Evolutionary conservation across 2,329 filamentous ascomycete genomes (phyloP), one percentile per base, ranked within the genome.

Genomic region (Alternaria ventricosa): DNA sequence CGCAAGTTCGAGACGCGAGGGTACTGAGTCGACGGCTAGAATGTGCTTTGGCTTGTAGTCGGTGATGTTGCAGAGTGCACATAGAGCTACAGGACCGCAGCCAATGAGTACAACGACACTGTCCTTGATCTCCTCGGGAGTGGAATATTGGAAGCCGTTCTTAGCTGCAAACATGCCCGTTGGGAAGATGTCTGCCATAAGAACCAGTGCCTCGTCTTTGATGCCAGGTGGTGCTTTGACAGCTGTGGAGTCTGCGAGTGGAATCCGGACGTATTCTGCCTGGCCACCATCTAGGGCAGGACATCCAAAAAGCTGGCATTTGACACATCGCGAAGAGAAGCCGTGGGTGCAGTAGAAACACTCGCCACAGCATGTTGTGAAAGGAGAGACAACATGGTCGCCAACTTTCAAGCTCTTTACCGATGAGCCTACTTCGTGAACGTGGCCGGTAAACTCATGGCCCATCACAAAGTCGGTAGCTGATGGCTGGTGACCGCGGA

Each of bases 111-210:
- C 91, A 0, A 93, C 89, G 0, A 90, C 92, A 63, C 89, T 87
- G 50, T 92, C 87, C 18, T 84, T 80, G 55, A 90, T 87, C 60
- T 89, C 84, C 64, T 88, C 85, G 13, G 75, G 73, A 13, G 81
- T 84, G 43, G 90, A 84, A 74, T 90, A 82, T 61, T 87, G 87
- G 78, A 97, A 90, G 7, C 89, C 94, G 74, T 93, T 96, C 61
- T 87, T 86, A 5, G 92, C 92, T 7, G 92, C 94, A 71, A 94
- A 97, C 81, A 89, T 97, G 8, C 94, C 92, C 0, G 84, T 86
- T 28, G 94, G 94, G 80, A 96, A 97, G 72, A 97, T 96, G 76
- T 97, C 94, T 15, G 92, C 93, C 94, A 97, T 97, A 25, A 97
- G 86, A 7, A 96, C 89, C 53, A 96, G 84, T 36, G 89, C 89